Base-by-base conservation (phyloP, 345 rosid genomes). In the Syzygium grande region DNA sequence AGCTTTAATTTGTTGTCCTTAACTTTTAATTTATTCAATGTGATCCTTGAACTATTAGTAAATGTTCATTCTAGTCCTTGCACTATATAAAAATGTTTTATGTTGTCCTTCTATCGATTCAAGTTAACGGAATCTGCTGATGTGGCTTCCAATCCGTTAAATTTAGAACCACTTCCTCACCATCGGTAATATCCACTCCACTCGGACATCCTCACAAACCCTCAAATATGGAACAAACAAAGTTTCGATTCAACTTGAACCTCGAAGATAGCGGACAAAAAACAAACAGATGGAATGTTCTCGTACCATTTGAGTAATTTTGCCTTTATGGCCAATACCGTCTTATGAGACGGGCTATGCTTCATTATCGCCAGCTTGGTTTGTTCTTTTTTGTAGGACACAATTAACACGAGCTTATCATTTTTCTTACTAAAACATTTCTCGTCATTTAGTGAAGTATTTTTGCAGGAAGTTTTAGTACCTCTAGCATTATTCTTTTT, bases 1-100 rank as follows among this genome's bases (percentile, higher is more conserved):
- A 34, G 38, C 38, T 34, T 4, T 52, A 11, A 52, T 11, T 52
- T 2, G 12, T 29, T 61, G 6, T n/a, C 16, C 12, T 59, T 63
- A 41, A 41, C 43, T 41, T 41, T 41, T 41, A 41, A 41, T 41
- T 41, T 41, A 41, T 41, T 41, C 43, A 41, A 4, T 41, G 43
- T 41, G 6, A 5, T 41, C 43, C 8, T n/a, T 0, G 5, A 63
- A 29, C 21, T 38, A 63, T 63, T n/a, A 16, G 9, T 63, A 0
- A 9, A 0, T 63, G 43, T 41, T 41, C 43, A 41, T 41, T 41
- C 43, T 41, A 41, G 43, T 41, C 43, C 6, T 41, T 41, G 6
- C 6, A 41, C 43, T 41, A 41, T 41, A 41, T 41, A 5, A 41
- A 41, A 41, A 41, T 41, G 43, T 41, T 41, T 5, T 41, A 41